phyloP scores from a whole-genome alignment of 2,329 filamentous ascomycete genomes.

The Cytospora leucostoma region DNA sequence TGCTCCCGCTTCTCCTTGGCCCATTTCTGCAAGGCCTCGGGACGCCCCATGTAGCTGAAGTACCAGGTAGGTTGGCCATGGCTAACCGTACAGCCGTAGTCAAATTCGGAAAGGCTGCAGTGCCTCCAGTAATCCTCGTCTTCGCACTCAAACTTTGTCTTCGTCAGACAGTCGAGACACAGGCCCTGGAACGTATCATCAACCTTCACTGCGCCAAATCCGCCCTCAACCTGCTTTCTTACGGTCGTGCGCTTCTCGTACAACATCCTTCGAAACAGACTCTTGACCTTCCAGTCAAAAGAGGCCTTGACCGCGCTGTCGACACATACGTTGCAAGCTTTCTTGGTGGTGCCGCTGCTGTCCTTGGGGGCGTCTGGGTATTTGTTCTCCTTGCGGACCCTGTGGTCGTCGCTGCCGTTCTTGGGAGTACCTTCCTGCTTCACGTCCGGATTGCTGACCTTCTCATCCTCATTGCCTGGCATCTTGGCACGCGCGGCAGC shows the following conservation, averaged over 20 bases:
- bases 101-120: not conserved
- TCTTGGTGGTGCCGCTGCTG: not conserved
- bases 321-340: not conserved
- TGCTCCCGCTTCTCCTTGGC: not conserved
- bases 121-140: constrained; percentile 8
- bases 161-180: not conserved
- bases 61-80: constrained; percentile 1
- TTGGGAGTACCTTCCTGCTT: not conserved
- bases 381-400: not conserved
- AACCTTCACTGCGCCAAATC: not conserved
- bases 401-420: not conserved
- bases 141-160: not conserved
- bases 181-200: constrained; percentile 11
- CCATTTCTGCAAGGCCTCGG: not conserved
- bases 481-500: not conserved
- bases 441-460: not conserved
- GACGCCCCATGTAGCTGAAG: not conserved
- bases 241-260: constrained; percentile 2
- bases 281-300: constrained; percentile 11
- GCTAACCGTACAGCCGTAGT: not conserved
- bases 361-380: not conserved
- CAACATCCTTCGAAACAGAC: not conserved
- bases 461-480: not conserved
- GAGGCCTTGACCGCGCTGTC: constrained; percentile 8
- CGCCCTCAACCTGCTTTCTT: not conserved